Percentiles rank a stretch among this genome's conserved stretches.
Conservation (phyloP, 2,329 filamentous ascomycete genomes). For the Talaromyces rugulosus region DNA sequence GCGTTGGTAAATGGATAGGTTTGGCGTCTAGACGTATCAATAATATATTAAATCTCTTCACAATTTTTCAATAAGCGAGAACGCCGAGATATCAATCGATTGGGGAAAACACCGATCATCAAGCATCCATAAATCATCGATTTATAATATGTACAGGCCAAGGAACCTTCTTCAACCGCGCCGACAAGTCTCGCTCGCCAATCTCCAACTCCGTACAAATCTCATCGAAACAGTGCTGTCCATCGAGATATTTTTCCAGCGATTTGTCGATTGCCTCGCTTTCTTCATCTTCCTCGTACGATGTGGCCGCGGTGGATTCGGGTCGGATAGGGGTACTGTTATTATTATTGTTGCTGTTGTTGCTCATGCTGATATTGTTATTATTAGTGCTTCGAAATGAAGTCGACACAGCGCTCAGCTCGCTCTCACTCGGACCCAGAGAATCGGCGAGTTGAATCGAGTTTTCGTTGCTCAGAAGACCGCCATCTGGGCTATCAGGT, state of each 20-base stretch:
- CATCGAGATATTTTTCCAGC: constrained; percentile 42
- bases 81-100: neutral
- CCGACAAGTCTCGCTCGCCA: constrained; percentile 43
- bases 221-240: constrained; percentile 48
- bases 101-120: too few species aligned
- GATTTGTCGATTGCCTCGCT: constrained; percentile 32
- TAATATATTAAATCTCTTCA: neutral
- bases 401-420: neutral
- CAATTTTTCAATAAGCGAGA: neutral
- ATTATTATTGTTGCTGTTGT: constrained; percentile 8
- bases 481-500: neutral
- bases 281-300: constrained; percentile 25
- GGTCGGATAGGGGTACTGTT: constrained; percentile 4
- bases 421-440: neutral
- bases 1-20: neutral
- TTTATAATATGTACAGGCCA: constrained; percentile 45
- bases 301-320: neutral
- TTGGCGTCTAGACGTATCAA: neutral
- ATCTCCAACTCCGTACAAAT: constrained; percentile 48
- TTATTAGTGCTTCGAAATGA: constrained; percentile 8
- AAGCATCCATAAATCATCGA: constrained; percentile 27
- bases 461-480: constrained; percentile 1
- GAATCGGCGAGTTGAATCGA: constrained; percentile 2
- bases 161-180: constrained; percentile 38
- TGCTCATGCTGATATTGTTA: constrained; percentile 4